A percentile compares a stretch with the other conserved stretches of the same genome.
Evolutionary conservation across 805 yeast genomes (phyloP).

Genomic region (Hanseniaspora pseudoguilliermondii): DNA sequence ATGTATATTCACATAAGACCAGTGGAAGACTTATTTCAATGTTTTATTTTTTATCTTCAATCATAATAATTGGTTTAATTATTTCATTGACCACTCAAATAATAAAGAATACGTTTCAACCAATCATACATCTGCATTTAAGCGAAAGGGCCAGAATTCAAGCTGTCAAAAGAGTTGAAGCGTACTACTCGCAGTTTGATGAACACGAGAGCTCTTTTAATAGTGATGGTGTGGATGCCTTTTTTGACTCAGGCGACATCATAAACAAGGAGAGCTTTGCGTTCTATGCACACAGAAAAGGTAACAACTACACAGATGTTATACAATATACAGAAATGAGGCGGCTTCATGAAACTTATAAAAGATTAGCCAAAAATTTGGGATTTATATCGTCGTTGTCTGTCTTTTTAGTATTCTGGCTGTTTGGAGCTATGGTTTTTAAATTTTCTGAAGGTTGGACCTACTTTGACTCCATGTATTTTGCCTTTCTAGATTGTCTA

Average conservation of each 20-base stretch:
- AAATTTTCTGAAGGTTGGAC: slow-evolving; percentile 53
- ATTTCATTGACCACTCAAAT: slow-evolving; percentile 57
- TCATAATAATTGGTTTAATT: slow-evolving; percentile 60
- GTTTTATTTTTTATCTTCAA: slow-evolving; percentile 56
- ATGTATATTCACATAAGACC: slow-evolving; percentile 41
- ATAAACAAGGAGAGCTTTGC: not conserved
- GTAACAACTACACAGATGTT: slow-evolving; percentile 27
- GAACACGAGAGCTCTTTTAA: not conserved
- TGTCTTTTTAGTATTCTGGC: slow-evolving; percentile 48
- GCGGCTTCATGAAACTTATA: slow-evolving; percentile 34
- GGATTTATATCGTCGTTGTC: slow-evolving; percentile 32
- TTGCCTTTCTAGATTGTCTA: slow-evolving; percentile 52
- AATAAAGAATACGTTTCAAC: slow-evolving; percentile 46
- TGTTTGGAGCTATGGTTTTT: slow-evolving; percentile 61
- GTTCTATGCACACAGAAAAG: slow-evolving; percentile 9
- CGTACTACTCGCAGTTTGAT: slow-evolving; percentile 2
- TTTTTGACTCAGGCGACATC: not conserved
- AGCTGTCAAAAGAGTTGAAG: slow-evolving; percentile 20
- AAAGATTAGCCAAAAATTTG: slow-evolving; percentile 28
- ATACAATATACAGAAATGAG: slow-evolving; percentile 49
- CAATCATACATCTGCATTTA: slow-evolving; percentile 54
- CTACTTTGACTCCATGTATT: slow-evolving; percentile 61
- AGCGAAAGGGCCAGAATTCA: slow-evolving; percentile 39
- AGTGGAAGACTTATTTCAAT: slow-evolving; percentile 48
- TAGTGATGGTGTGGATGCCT: not conserved